Evolutionary conservation across 768 basidiomycete species (phyloP), one percentile per base, ranked within the genome.

Genomic region (Leccinum uliginosum): DNA sequence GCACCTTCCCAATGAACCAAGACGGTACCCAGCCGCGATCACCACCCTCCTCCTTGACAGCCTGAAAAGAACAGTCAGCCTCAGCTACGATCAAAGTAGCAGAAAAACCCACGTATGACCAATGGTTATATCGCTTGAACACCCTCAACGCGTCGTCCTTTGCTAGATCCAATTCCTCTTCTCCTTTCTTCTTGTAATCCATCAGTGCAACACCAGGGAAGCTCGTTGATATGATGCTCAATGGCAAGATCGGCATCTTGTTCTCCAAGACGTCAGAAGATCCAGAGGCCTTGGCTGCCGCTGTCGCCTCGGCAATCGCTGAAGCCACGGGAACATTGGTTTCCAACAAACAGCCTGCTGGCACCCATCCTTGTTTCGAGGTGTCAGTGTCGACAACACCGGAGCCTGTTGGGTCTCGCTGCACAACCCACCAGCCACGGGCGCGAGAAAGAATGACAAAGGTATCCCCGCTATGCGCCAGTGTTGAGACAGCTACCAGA

Each of bases 401-500:
- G 3, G 86, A 81, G 5, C 94, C 94, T 34, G 83, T 85, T 29
- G 89, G 89, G 71, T 99, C 97, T 32, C 91, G 86, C 68, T 98
- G 95, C 4, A 98, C 97, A 32, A 98, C 91, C 93, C 96, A 99
- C 97, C 97, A 99, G 1, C 97, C 96, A 54, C 95, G 87, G n/a
- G 94, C 88, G 53, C 95, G 85, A 53, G 91, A 91, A 43, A 94
- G 76, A 60, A 98, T 95, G 60, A 96, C 84, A 73, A 94, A 98
- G 1, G 93, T 93, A 67, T 95, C 92, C 40, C 93, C 93, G 15
- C 93, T 95, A 57, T 3, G 53, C 26, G 12, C 54, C 15, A 44
- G 55, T 2, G 29, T 64, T 43, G 38, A 64, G 60, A 55, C 27
- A 58, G 19, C 10, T 3, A 23, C 27, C 5, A 48, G 17, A 24